These are phyloP conservation scores for Castanospermum australe DNA, from an alignment of 306 rosid species.

Conservation along the genomic window DNA sequence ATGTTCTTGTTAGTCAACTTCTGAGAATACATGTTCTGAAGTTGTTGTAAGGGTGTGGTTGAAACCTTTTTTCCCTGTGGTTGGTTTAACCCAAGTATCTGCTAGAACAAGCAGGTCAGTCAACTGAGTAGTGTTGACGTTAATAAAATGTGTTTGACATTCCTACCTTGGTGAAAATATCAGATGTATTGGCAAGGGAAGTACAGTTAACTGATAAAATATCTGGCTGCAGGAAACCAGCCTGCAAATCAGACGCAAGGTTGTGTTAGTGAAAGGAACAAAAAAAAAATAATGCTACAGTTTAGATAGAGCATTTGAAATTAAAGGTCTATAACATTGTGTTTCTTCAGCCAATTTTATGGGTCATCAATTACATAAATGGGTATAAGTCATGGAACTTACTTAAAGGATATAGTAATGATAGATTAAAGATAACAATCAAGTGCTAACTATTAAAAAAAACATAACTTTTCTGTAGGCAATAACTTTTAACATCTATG, in stretches of 20 bases:
- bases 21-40: constrained; percentile 71
- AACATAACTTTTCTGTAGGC: background rate
- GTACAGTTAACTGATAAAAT: constrained; percentile 71
- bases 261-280: constrained; percentile 1
- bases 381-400: background rate
- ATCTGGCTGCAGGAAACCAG: constrained; percentile 55
- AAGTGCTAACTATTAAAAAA: background rate
- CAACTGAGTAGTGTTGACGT: background rate
- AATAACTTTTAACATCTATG: background rate
- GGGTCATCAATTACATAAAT: background rate
- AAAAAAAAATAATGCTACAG: background rate
- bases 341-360: background rate
- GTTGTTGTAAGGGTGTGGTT: constrained; percentile 64
- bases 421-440: background rate
- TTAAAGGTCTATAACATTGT: background rate
- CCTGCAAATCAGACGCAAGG: constrained; percentile 38
- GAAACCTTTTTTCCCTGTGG: constrained; percentile 46
- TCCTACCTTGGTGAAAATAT: constrained; percentile 75
- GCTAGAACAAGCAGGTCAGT: constrained; percentile 30
- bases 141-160: background rate
- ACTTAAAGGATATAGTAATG: background rate
- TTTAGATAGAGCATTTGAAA: background rate
- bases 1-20: constrained; percentile 51
- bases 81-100: constrained; percentile 61
- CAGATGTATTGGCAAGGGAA: constrained; percentile 67